Evolutionary conservation across 331 rosid species (phyloP), one percentile per base, ranked within the genome.

Genomic region (Telfairia occidentalis): DNA sequence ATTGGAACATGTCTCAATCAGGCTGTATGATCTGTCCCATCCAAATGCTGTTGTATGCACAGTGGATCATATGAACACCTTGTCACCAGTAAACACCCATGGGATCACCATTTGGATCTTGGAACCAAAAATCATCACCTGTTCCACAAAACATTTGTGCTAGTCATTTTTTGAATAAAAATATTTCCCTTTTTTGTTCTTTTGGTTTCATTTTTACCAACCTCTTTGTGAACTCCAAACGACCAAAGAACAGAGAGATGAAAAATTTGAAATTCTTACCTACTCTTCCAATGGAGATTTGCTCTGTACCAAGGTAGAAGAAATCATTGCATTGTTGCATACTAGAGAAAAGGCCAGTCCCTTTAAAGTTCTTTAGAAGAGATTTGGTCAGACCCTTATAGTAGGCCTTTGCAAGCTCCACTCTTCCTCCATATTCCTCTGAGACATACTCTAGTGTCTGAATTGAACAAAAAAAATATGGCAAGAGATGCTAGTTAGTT

Each of bases 121-220:
- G 90, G 77, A 91, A 85, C 98, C 98, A 93, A 81, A 94, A 91
- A 78, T 94, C 98, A 86, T 94, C 97, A 8, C 97, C 98, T 89
- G 77, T 2, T 34, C 24, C 8, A 70, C 16, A 61, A 78, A 59
- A 23, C 1, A 9, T 52, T 12, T 4, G 26, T 10, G 5, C 32
- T 8, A 49, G 19, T 49, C 13, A 73, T 37, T 2, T 34, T 7
- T 34, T 34, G n/a, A 32, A 34, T 40, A 5, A 16, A 58, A 6
- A 28, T 29, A 9, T 58, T 28, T 58, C 37, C 0, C 18, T 19
- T 55, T 24, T 55, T n/a, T 53, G 16, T 3, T 54, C 61, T 54
- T 23, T 54, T 26, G 24, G 63, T 55, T 55, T 55, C 63, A 15
- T 10, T 38, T n/a, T 4, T 37, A 5, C 19, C 34, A 11, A 30